phyloP scores from a whole-genome alignment of 352 stramenopile genomes.

The Pythium sp. region DNA sequence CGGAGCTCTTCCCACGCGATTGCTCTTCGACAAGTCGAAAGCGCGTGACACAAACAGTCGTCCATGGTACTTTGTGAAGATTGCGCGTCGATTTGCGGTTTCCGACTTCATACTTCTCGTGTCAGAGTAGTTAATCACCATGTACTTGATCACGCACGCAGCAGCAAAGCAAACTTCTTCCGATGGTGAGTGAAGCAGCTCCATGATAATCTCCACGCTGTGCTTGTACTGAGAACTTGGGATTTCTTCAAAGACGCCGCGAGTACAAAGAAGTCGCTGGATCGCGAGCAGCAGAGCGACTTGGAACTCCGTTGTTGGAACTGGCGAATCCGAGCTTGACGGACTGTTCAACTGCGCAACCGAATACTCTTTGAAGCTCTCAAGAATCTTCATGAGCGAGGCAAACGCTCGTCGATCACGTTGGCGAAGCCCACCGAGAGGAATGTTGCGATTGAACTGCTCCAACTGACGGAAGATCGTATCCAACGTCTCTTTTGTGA shows the following conservation, averaged over 20 bases:
- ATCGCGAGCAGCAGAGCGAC: conserved; percentile 76
- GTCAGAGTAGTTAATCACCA: conserved; percentile 90
- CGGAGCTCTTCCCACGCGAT: conserved; percentile 53
- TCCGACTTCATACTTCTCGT: conserved; percentile 84
- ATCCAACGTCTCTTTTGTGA: conserved; percentile 75
- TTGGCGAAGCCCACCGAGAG: conserved; percentile 65
- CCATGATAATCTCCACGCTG: conserved; percentile 84
- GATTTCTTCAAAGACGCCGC: conserved; percentile 83
- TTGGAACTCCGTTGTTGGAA: conserved; percentile 81
- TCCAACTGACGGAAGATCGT: conserved; percentile 74
- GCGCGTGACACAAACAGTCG: conserved; percentile 79
- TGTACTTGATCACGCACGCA: conserved; percentile 83
- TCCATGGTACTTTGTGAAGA: conserved; percentile 85
- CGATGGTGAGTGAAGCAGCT: conserved; percentile 81
- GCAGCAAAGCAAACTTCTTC: conserved; percentile 85
- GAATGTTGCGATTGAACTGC: conserved; percentile 87
- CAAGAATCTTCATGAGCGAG: conserved; percentile 80
- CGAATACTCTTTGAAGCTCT: conserved; percentile 84
- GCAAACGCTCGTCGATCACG: conserved; percentile 74
- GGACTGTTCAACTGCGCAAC: conserved; percentile 79
- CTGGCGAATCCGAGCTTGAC: conserved; percentile 76
- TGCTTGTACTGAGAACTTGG: conserved; percentile 85
- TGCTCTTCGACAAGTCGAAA: conserved; percentile 77
- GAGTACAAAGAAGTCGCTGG: conserved; percentile 78
- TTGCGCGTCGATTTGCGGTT: conserved; percentile 73